Percentiles rank a stretch among this genome's conserved stretches.
phyloP scores from a whole-genome alignment of 2,329 filamentous ascomycete genomes.

The Metarhizium robertsii region DNA sequence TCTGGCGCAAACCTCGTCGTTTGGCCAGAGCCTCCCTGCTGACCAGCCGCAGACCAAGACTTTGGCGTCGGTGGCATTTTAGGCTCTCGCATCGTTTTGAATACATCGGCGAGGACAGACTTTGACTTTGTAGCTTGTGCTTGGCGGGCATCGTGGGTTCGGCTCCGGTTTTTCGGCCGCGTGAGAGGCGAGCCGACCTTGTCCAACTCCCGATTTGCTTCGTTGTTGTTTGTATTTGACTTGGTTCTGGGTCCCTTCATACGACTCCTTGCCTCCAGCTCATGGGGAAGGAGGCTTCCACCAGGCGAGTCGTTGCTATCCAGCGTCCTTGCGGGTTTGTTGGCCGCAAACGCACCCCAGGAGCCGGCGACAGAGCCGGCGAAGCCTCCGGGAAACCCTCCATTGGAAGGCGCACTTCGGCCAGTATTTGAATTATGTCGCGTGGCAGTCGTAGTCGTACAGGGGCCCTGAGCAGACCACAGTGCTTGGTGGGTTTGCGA shows the following conservation, averaged over 20 bases:
- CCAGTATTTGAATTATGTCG: slow-evolving; percentile 10
- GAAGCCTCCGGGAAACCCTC: slow-evolving; percentile 17
- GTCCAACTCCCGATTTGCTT: neutral
- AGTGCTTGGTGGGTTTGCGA: slow-evolving; percentile 3
- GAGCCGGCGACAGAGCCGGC: slow-evolving; percentile 11
- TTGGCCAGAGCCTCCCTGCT: neutral
- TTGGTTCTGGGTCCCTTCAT: neutral
- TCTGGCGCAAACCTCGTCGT: neutral
- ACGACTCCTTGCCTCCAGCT: slow-evolving; percentile 19
- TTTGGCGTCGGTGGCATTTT: slow-evolving; percentile 15
- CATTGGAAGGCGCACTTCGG: slow-evolving; percentile 9
- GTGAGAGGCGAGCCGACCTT: neutral
- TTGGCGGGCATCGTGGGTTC: slow-evolving; percentile 1
- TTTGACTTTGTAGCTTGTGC: slow-evolving; percentile 14
- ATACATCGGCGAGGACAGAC: slow-evolving; percentile 22
- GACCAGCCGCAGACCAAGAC: slow-evolving; percentile 15
- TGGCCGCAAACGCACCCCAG: slow-evolving; percentile 11
- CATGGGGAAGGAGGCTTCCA: slow-evolving; percentile 27
- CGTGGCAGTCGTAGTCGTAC: slow-evolving; percentile 6
- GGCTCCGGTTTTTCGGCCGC: neutral
- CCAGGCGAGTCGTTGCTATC: slow-evolving; percentile 1
- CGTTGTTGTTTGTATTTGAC: neutral
- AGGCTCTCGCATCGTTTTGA: slow-evolving; percentile 19
- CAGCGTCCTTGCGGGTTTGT: neutral
- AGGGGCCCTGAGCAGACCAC: neutral